phyloP scores from a whole-genome alignment of 2,329 filamentous ascomycete genomes.

The Scedosporium boydii region DNA sequence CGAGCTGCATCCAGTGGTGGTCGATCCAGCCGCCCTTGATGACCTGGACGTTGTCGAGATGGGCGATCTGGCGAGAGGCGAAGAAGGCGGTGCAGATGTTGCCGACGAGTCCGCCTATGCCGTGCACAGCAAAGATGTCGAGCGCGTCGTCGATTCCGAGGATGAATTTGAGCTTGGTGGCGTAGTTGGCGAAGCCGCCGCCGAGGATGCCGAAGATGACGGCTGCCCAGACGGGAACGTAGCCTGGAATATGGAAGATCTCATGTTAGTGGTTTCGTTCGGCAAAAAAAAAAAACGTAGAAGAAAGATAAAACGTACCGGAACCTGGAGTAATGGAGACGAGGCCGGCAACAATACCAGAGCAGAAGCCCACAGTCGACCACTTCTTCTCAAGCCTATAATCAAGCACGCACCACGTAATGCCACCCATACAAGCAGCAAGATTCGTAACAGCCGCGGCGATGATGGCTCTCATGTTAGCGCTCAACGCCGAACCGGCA shows the following conservation, averaged over 20 bases:
- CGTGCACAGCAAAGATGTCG: conserved; percentile 82
- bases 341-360: conserved; percentile 76
- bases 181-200: conserved; percentile 75
- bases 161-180: conserved; percentile 82
- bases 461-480: conserved; percentile 79
- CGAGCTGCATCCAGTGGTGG: conserved; percentile 73
- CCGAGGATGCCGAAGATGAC: conserved; percentile 71
- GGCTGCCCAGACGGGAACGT: conserved; percentile 75
- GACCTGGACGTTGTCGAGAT: conserved; percentile 58
- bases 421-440: conserved; percentile 71
- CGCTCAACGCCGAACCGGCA: conserved; percentile 69
- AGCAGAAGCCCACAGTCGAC: conserved; percentile 91
- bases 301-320: conserved; percentile 31
- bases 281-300: too few relatives aligned
- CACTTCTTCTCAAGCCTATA: conserved; percentile 85
- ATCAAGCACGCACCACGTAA: conserved; percentile 84
- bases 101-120: conserved; percentile 66
- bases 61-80: conserved; percentile 74
- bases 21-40: conserved; percentile 78
- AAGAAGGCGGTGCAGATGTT: conserved; percentile 77
- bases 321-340: conserved; percentile 85
- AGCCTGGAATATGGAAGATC: conserved; percentile 33
- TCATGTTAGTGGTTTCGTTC: too few relatives aligned
- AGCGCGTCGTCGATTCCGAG: conserved; percentile 74
- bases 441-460: conserved; percentile 80